Conservation (phyloP, 495 filamentous ascomycete species). For the Lasiosphaeris hirsuta region DNA sequence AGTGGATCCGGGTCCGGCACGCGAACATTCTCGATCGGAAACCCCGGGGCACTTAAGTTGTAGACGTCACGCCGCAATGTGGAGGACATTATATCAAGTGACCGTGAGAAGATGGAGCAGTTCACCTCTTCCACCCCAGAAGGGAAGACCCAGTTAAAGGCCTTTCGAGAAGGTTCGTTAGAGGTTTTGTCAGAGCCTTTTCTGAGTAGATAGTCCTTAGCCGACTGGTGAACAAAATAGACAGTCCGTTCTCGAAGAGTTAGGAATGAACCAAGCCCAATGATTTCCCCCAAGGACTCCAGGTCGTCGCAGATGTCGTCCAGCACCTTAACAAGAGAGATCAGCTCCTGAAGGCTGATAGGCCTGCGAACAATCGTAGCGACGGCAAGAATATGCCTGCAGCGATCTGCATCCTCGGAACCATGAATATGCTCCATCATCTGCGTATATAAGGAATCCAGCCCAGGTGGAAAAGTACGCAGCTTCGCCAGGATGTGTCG, state of each 20-base stretch:
- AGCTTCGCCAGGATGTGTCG: not conserved
- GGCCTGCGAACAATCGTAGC: conserved; percentile 20
- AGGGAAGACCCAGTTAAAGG: not conserved
- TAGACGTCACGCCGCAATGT: conserved; percentile 21
- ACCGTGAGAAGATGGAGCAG: conserved; percentile 26
- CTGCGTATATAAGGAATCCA: conserved; percentile 22
- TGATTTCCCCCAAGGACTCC: conserved; percentile 8
- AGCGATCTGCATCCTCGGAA: conserved; percentile 8
- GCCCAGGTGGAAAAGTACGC: conserved; percentile 24
- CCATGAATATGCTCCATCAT: conserved; percentile 21
- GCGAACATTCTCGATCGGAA: conserved; percentile 11
- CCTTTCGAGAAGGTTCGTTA: not conserved
- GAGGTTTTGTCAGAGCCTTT: too few relatives aligned
- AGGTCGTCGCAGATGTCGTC: not conserved
- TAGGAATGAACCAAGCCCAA: conserved; percentile 28
- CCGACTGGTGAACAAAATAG: conserved; percentile 41
- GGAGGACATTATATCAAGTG: conserved; percentile 24
- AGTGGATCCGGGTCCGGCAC: conserved; percentile 32
- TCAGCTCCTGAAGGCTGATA: conserved; percentile 21
- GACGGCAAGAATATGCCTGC: conserved; percentile 19
- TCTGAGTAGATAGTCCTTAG: conserved; percentile 32
- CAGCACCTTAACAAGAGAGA: conserved; percentile 9
- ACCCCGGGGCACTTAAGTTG: conserved; percentile 13
- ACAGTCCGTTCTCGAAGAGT: conserved; percentile 28
- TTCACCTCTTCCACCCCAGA: conserved; percentile 24